Percentiles rank a stretch among this genome's conserved stretches.
phyloP scores from a whole-genome alignment of 2,329 filamentous ascomycete genomes.

The Epichloe uncinata region DNA sequence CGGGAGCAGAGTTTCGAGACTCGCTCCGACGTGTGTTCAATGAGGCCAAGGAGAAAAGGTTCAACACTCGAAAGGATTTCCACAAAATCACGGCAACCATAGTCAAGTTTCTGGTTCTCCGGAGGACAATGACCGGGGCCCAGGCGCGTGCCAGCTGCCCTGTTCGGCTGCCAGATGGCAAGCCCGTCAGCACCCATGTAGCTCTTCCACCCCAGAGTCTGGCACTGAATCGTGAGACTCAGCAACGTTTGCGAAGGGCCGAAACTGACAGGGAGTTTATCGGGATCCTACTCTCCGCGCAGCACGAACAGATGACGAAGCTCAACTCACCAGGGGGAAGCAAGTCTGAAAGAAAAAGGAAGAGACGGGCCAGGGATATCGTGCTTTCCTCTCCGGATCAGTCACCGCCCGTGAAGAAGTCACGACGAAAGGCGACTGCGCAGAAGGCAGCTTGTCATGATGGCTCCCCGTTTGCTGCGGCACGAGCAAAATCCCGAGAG shows the following conservation, averaged over 20 bases:
- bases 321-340: background rate
- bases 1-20: slow-evolving; percentile 7
- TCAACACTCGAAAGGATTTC: slow-evolving; percentile 8
- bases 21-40: slow-evolving; percentile 10
- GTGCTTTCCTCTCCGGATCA: background rate
- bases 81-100: slow-evolving; percentile 5
- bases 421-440: background rate
- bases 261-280: background rate
- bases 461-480: background rate
- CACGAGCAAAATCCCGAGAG: background rate
- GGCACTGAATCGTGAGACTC: slow-evolving; percentile 2
- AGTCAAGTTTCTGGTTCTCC: slow-evolving; percentile 6
- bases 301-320: background rate
- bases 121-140: slow-evolving; percentile 7
- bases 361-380: background rate
- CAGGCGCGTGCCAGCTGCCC: slow-evolving; percentile 7
- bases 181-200: slow-evolving; percentile 4
- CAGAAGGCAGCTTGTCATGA: background rate
- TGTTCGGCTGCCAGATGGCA: slow-evolving; percentile 12
- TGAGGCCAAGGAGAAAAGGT: slow-evolving; percentile 8
- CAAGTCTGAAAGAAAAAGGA: background rate
- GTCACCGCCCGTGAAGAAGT: background rate
- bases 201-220: slow-evolving; percentile 6
- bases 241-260: slow-evolving; percentile 3
- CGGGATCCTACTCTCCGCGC: background rate